A percentile compares a stretch with the other conserved stretches of the same genome.
These are phyloP conservation scores for Centrapalus pauciflorus DNA, from an alignment of 129 eudicot genomes.

Conservation along the genomic window DNA sequence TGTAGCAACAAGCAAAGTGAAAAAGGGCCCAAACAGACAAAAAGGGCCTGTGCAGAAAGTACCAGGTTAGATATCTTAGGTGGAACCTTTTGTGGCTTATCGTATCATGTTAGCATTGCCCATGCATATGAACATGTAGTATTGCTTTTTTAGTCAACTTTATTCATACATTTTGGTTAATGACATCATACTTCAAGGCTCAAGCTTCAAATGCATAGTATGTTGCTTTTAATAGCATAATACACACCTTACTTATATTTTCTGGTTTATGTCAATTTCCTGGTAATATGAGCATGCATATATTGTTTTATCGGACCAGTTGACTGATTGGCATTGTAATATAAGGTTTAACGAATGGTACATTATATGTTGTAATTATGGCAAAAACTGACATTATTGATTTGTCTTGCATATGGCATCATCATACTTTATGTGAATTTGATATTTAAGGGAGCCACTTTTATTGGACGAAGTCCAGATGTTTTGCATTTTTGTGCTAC, in stretches of 20 bases:
- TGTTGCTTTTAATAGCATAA: neutral
- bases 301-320: neutral
- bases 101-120: neutral
- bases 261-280: neutral
- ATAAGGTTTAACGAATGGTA: neutral
- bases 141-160: neutral
- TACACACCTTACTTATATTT: neutral
- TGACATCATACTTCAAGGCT: neutral
- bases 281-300: neutral
- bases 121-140: neutral
- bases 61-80: conserved; percentile 36
- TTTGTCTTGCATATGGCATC: neutral
- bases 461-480: conserved; percentile 11
- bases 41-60: conserved; percentile 32
- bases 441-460: neutral
- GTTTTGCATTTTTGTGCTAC: conserved; percentile 14
- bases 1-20: conserved; percentile 31
- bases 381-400: neutral
- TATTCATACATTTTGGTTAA: neutral
- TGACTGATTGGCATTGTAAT: neutral
- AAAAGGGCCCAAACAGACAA: conserved; percentile 34
- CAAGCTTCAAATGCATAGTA: neutral
- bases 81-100: neutral
- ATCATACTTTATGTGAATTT: neutral
- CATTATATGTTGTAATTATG: neutral